phyloP scores from a whole-genome alignment of 257 asterid genomes.

The Pogostemon cablin region DNA sequence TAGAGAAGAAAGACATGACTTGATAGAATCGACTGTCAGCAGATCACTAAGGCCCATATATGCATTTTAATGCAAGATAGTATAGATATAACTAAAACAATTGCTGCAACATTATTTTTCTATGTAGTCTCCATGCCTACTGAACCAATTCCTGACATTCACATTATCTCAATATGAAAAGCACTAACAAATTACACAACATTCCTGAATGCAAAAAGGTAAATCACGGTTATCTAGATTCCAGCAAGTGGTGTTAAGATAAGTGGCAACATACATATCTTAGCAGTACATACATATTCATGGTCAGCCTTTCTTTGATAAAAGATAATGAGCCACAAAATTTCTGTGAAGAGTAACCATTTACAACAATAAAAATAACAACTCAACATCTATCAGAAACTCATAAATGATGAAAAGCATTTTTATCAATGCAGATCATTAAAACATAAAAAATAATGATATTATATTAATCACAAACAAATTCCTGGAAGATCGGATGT shows the following conservation, averaged over 20 bases:
- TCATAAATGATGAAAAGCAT: conserved; percentile 24
- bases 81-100: conserved; percentile 9
- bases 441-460: neutral
- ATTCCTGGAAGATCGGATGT: neutral
- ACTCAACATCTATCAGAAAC: conserved; percentile 18
- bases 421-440: neutral
- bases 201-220: conserved; percentile 18
- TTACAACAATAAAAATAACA: conserved; percentile 17
- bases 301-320: conserved; percentile 13
- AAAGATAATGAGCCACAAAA: neutral
- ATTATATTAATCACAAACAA: neutral
- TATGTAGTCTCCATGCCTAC: neutral
- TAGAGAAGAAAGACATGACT: conserved; percentile 2
- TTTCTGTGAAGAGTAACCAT: neutral
- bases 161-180: conserved; percentile 1
- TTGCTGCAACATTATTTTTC: conserved; percentile 9
- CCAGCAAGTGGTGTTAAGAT: conserved; percentile 9
- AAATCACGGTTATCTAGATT: conserved; percentile 8
- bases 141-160: conserved; percentile 13
- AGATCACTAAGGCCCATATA: conserved; percentile 9
- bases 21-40: neutral
- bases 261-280: neutral
- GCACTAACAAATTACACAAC: neutral
- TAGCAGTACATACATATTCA: conserved; percentile 13
- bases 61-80: conserved; percentile 1